phyloP scores from a whole-genome alignment of 2,329 filamentous ascomycete genomes.

The Nannizzia gypsea region DNA sequence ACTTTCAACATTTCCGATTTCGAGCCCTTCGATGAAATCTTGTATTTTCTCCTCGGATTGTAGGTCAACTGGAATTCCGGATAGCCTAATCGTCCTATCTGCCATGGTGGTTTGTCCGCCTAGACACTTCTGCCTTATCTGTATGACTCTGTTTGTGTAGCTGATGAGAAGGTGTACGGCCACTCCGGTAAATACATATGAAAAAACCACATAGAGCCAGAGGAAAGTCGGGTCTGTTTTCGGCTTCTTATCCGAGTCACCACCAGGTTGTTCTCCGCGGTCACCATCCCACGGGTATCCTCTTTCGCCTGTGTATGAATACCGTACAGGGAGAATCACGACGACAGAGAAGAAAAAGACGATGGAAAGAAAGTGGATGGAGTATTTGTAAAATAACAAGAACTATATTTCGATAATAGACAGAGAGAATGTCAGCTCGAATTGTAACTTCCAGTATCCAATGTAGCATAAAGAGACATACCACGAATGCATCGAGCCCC shows the following conservation, averaged over 20 bases:
- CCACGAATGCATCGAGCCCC: constrained; percentile 87
- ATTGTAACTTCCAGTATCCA: not conserved
- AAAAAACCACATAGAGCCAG: constrained; percentile 91
- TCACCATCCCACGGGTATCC: constrained; percentile 26
- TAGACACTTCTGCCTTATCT: constrained; percentile 77
- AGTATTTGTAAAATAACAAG: constrained; percentile 90
- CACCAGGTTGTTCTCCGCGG: constrained; percentile 24
- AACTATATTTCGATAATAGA: constrained; percentile 44
- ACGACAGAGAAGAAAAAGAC: constrained; percentile 71
- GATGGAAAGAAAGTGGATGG: constrained; percentile 66
- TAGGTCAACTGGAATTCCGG: constrained; percentile 70
- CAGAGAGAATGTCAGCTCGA: not conserved
- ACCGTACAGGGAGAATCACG: constrained; percentile 78
- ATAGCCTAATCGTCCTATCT: constrained; percentile 82
- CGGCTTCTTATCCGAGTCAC: constrained; percentile 22
- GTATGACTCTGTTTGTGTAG: constrained; percentile 76
- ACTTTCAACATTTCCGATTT: constrained; percentile 79
- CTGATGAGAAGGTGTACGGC: constrained; percentile 71
- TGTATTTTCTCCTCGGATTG: constrained; percentile 74
- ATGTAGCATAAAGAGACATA: constrained; percentile 29
- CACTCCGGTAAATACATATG: constrained; percentile 77
- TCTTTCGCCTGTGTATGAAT: constrained; percentile 44
- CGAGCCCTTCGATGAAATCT: constrained; percentile 71
- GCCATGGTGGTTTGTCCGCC: constrained; percentile 92
- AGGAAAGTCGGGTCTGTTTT: constrained; percentile 47